Percentiles rank a stretch among this genome's conserved stretches.
Conservation (phyloP, 306 rosid species). For the Pachyrhizus erosus region DNA sequence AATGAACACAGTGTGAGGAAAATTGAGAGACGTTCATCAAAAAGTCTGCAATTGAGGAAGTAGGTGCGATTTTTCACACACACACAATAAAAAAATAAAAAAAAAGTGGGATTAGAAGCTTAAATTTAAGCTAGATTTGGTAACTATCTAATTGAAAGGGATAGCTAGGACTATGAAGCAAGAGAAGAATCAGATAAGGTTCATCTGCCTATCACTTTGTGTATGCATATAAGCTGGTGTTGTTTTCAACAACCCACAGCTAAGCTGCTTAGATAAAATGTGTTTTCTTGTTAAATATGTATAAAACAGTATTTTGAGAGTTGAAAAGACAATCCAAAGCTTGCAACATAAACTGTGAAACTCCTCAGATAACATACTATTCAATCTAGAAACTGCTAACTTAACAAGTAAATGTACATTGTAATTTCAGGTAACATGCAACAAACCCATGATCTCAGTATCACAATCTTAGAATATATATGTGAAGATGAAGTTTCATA, state of each 20-base stretch:
- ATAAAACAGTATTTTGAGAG: not conserved
- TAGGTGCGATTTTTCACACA: not conserved
- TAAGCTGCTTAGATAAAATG: not conserved
- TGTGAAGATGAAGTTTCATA: too few species aligned
- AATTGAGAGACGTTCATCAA: not conserved
- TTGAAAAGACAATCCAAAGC: not conserved
- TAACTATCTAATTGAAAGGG: not conserved
- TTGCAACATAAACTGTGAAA: not conserved
- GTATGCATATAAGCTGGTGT: not conserved
- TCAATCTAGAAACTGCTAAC: not conserved
- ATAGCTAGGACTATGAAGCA: not conserved
- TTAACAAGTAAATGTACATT: conserved; percentile 9
- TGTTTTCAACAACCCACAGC: not conserved
- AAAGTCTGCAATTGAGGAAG: not conserved
- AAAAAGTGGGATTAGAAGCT: not conserved
- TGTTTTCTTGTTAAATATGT: not conserved
- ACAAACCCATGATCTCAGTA: not conserved
- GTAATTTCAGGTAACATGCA: not conserved
- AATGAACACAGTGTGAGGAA: not conserved
- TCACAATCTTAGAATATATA: too few species aligned
- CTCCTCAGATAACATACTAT: conserved; percentile 7
- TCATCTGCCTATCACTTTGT: not conserved
- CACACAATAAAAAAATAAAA: too few species aligned
- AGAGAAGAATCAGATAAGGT: not conserved
- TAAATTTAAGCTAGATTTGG: not conserved